Evolutionary conservation across 768 basidiomycete genomes (phyloP).

Genomic region (Boletus bicolor): DNA sequence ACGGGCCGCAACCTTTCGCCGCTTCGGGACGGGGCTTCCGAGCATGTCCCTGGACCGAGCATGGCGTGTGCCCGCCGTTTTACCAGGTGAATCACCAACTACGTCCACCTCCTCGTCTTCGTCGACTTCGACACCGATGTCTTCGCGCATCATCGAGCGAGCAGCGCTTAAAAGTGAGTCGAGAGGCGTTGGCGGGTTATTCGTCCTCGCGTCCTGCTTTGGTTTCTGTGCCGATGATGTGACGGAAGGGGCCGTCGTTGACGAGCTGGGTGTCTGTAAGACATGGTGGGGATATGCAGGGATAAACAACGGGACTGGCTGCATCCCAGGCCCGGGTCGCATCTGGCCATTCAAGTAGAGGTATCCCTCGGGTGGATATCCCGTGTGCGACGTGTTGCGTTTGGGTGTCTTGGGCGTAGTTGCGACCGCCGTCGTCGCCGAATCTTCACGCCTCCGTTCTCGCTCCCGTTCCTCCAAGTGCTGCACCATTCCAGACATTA

Average conservation of each 20-base stretch:
- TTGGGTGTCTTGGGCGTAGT: constrained; percentile 29
- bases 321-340: constrained; percentile 26
- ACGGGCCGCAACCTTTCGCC: constrained; percentile 26
- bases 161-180: constrained; percentile 63
- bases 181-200: constrained; percentile 45
- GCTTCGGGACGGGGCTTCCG: constrained; percentile 41
- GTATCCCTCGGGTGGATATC: constrained; percentile 26
- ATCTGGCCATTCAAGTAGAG: constrained; percentile 28
- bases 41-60: constrained; percentile 20
- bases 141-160: constrained; percentile 49
- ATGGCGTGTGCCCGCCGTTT: constrained; percentile 29
- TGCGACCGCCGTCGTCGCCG: constrained; percentile 19
- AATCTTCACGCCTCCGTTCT: constrained; percentile 26
- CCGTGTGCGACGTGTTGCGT: constrained; percentile 28
- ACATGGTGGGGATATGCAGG: constrained; percentile 29
- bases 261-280: constrained; percentile 32
- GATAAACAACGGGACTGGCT: constrained; percentile 30
- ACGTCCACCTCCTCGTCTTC: constrained; percentile 31
- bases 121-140: constrained; percentile 27
- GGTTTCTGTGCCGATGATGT: constrained; percentile 22
- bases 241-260: constrained; percentile 28
- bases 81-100: constrained; percentile 18
- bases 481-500: constrained; percentile 50
- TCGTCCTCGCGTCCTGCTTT: constrained; percentile 14
- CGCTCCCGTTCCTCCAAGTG: constrained; percentile 33